Conservation (phyloP, 176 grass and related monocot genomes). For the Secale cereale region DNA sequence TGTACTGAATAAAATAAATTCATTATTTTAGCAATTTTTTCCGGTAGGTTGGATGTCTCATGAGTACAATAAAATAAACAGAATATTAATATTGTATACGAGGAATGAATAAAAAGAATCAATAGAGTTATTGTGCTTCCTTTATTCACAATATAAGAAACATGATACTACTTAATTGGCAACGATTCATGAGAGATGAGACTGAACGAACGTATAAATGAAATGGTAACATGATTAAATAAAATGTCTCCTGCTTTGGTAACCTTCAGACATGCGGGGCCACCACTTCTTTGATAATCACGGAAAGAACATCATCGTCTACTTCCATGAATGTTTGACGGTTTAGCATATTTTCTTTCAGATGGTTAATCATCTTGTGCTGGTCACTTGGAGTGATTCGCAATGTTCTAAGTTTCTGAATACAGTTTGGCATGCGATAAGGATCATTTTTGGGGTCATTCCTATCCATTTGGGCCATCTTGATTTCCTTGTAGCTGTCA, state of each 20-base stretch:
- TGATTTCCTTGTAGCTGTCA: neutral
- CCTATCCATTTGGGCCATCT: neutral
- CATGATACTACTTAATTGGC: neutral
- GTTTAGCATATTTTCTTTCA: neutral
- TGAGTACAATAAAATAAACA: neutral
- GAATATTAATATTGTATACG: neutral
- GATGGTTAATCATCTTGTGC: neutral
- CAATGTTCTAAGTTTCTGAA: neutral
- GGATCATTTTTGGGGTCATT: neutral
- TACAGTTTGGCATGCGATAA: neutral
- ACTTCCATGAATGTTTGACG: neutral
- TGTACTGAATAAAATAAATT: neutral
- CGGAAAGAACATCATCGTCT: neutral
- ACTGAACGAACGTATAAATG: neutral
- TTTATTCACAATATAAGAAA: neutral
- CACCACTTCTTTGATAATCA: neutral
- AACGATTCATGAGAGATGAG: neutral
- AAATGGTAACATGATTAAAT: neutral
- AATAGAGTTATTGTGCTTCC: neutral
- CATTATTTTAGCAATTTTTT: neutral
- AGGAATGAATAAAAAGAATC: neutral
- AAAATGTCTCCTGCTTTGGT: neutral
- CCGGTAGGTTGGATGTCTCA: neutral
- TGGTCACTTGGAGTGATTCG: neutral
- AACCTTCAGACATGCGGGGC: neutral